These are phyloP conservation scores for Boletus reticulatus DNA, from an alignment of 768 basidiomycete species.

Conservation along the genomic window DNA sequence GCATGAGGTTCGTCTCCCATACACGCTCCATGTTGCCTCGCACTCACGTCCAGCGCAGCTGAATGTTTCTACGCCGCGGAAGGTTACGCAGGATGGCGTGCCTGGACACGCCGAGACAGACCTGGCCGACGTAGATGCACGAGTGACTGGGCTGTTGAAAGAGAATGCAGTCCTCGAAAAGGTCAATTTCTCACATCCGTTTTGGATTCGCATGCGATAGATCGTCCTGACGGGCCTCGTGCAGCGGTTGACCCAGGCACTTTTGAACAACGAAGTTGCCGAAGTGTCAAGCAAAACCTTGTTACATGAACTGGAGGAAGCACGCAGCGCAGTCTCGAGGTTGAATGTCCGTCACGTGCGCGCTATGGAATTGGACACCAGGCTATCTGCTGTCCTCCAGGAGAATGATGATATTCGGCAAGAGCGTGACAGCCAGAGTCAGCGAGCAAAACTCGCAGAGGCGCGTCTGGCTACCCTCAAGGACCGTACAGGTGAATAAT, in stretches of 20 bases:
- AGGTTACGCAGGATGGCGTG: constrained; percentile 11
- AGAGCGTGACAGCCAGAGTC: constrained; percentile 70
- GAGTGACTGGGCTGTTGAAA: constrained; percentile 39
- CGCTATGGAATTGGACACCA: constrained; percentile 67
- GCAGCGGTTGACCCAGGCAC: constrained; percentile 74
- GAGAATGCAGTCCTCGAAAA: constrained; percentile 63
- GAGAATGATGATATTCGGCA: constrained; percentile 84
- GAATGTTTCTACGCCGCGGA: constrained; percentile 12
- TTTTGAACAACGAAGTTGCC: constrained; percentile 77
- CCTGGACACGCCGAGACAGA: constrained; percentile 7
- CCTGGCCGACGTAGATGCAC: constrained; percentile 30
- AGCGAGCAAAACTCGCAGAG: constrained; percentile 68
- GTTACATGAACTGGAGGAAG: constrained; percentile 72
- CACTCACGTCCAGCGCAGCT: constrained; percentile 18
- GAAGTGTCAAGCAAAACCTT: constrained; percentile 77
- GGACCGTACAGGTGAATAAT: constrained; percentile 58
- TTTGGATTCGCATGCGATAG: not conserved
- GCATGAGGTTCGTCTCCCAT: constrained; percentile 51
- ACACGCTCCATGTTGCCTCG: constrained; percentile 4
- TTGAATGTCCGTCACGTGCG: constrained; percentile 69
- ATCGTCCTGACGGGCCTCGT: constrained; percentile 6
- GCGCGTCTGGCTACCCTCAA: constrained; percentile 59
- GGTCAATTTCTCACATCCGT: constrained; percentile 5
- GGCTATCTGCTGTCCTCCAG: constrained; percentile 59
- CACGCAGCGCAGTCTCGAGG: constrained; percentile 62